Evolutionary conservation across 345 rosid genomes (phyloP), one percentile per base, ranked within the genome.

Genomic region (Firmiana major): DNA sequence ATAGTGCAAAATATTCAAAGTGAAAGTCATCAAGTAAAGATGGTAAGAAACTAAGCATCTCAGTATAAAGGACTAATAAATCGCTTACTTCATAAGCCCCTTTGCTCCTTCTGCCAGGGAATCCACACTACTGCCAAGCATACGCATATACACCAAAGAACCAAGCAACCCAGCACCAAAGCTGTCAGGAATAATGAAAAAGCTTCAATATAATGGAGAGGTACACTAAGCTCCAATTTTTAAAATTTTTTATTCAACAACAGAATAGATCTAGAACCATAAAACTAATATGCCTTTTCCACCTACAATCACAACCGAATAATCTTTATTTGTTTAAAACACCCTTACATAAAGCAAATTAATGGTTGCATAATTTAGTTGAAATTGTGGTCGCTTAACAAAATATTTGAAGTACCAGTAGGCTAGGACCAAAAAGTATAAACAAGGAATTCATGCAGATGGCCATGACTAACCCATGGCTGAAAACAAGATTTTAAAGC

Each of bases 51-150:
- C 36, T n/a, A 31, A 66, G 43, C 54, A 34, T 69, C 36, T 36
- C 36, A 53, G 19, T 51, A 51, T 45, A 28, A 77, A 76, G 43
- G 63, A 49, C 15, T 9, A 70, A 51, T 28, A 21, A 1, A 66
- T 5, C 5, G 74, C 93, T 63, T 88, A 93, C 99, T 91, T 95
- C 80, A 91, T 73, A 76, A 91, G 75, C 73, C 99, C 97, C 81
- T 70, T 89, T 66, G 97, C 92, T 79, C 96, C 96, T 83, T 85
- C 93, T 65, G 93, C 96, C 90, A 95, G 81, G 59, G 98, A 87
- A 88, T 92, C 99, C 75, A 95, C 91, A 78, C 86, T 85, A 78
- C 79, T 93, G 63, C 99, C 99, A 59, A 95, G 93, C 98, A 95
- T 91, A 6, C 94, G 88, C 74, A 93, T 87, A 65, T 95, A 95